Evolutionary conservation across 495 filamentous ascomycete genomes (phyloP).

Genomic region (Penicillium mononematosum): DNA sequence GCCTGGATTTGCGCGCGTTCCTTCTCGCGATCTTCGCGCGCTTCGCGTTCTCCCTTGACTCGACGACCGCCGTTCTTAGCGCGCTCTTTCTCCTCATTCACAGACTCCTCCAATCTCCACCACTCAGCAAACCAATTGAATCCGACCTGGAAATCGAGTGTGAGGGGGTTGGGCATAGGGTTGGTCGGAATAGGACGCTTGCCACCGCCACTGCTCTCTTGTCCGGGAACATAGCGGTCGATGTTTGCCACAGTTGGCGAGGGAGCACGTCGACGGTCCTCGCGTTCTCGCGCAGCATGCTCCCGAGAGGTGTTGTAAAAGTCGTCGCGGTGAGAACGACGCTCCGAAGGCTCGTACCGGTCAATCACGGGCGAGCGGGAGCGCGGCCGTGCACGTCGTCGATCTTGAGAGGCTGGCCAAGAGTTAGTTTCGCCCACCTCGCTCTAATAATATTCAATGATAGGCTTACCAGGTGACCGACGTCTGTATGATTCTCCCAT

Average conservation of each 20-base stretch:
- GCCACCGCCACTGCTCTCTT: slow-evolving; percentile 54
- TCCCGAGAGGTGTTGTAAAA: slow-evolving; percentile 59
- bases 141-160: slow-evolving; percentile 87
- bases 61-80: slow-evolving; percentile 70
- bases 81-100: slow-evolving; percentile 85
- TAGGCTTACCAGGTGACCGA: slow-evolving; percentile 50
- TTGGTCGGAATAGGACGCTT: slow-evolving; percentile 63
- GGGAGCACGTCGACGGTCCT: slow-evolving; percentile 64
- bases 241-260: slow-evolving; percentile 71
- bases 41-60: slow-evolving; percentile 72
- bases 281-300: slow-evolving; percentile 63
- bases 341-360: slow-evolving; percentile 65
- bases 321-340: slow-evolving; percentile 50
- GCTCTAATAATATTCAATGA: not conserved
- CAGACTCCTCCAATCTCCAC: slow-evolving; percentile 83
- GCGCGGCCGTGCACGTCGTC: slow-evolving; percentile 53
- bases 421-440: slow-evolving; percentile 12
- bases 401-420: slow-evolving; percentile 45
- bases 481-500: slow-evolving; percentile 47
- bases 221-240: slow-evolving; percentile 93
- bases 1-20: slow-evolving; percentile 87
- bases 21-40: slow-evolving; percentile 80
- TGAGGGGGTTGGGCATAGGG: slow-evolving; percentile 76
- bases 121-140: slow-evolving; percentile 97
- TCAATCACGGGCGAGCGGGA: slow-evolving; percentile 76